Conservation (phyloP, 2,329 filamentous ascomycete genomes). For the Hymenoscyphus scutula region DNA sequence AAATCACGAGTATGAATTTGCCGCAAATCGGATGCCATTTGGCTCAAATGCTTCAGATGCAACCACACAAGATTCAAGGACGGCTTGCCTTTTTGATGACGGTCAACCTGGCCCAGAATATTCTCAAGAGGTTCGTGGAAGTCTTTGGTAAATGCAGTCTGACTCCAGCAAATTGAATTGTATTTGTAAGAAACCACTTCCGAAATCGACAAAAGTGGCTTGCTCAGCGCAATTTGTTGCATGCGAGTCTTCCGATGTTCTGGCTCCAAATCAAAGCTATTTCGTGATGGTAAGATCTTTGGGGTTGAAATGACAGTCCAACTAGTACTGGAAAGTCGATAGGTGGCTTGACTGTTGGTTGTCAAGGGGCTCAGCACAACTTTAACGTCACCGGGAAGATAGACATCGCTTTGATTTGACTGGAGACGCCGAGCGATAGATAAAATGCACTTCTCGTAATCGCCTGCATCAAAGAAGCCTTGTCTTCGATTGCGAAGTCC, state of each 20-base stretch:
- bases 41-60: conserved; percentile 26
- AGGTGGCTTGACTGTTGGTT: conserved; percentile 8
- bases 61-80: conserved; percentile 20
- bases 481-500: conserved; percentile 22
- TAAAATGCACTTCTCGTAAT: conserved; percentile 28
- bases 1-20: conserved; percentile 18
- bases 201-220: conserved; percentile 17
- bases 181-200: conserved; percentile 21
- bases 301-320: conserved; percentile 17
- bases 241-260: conserved; percentile 20
- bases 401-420: conserved; percentile 8
- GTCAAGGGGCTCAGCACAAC: conserved; percentile 22
- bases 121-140: too few species aligned
- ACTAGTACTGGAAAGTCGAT: neutral
- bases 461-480: conserved; percentile 9
- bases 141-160: conserved; percentile 26
- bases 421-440: conserved; percentile 13
- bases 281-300: conserved; percentile 21
- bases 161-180: conserved; percentile 28
- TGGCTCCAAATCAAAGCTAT: conserved; percentile 16
- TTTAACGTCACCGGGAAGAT: conserved; percentile 14
- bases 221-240: conserved; percentile 13
- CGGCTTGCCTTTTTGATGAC: conserved; percentile 13
- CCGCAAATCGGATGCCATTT: conserved; percentile 15
- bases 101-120: too few species aligned